Evolutionary conservation across 2,329 filamentous ascomycete genomes (phyloP), one percentile per base, ranked within the genome.

Genomic region (Oidium heveae): DNA sequence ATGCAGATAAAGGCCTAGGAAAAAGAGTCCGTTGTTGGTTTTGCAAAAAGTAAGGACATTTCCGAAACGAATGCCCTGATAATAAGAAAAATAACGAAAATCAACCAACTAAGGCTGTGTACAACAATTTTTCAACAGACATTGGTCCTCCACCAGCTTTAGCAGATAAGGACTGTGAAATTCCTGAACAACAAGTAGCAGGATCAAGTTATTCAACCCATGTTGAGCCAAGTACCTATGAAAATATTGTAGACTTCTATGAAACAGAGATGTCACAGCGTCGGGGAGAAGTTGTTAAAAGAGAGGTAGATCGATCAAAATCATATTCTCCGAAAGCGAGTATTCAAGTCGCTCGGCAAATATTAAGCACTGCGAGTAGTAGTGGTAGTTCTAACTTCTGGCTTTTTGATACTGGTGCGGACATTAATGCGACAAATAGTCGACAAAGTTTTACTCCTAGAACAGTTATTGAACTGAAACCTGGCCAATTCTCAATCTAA

Each of bases 331-430:
- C 24, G 7, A 28, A 3, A 28, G 24, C 24, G 7, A 28, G 24
- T 28, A 39, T 46, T 46, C n/a, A 46, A 20, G 43, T 46, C 20
- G 20, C 43, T 20, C 43, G 20, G 18, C 43, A 46, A 46, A 46
- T 46, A 20, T 46, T 46, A 18, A 46, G 16, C 20, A 46, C 43
- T 46, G 43, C 43, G 4, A 18, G 43, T 20, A 18, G 2, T 24
- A 16, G 20, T 46, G 20, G n/a, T 4, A 12, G 4, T 46, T 46
- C 43, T 46, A 18, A 46, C 18, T 12, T 13, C 4, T 46, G 43
- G 4, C 20, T 46, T 10, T 46, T 46, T 46, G 43, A 59, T 56
- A 33, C 56, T 6, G 49, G 28, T 12, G 49, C 49, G 16, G 15
- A 52, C 18, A 18, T 52, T 12, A 28, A 52, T 18, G 49, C 49